Evolutionary conservation across 768 basidiomycete species (phyloP), one percentile per base, ranked within the genome.

Genomic region (Kwoniella bestiolae): DNA sequence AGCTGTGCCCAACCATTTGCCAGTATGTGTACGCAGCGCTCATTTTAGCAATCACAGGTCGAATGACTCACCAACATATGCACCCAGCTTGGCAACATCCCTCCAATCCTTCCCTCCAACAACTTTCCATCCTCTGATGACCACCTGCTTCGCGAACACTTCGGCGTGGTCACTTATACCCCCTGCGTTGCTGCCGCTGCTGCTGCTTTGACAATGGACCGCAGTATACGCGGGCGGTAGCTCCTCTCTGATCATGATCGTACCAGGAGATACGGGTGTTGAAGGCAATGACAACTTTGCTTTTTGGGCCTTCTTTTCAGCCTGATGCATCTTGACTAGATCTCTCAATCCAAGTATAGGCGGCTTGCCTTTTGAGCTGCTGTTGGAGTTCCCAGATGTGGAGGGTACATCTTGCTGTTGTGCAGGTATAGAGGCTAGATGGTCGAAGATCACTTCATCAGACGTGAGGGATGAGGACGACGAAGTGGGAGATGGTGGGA

Each of bases 61-160:
- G n/a, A 49, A 21, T 53, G 7, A 64, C 77, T 60, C 67, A 79
- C 77, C 77, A n/a, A 79, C 76, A 68, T 76, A 79, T 16, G 78
- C 76, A 7, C 78, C 78, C 2, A 79, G 45, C 46, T 68, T 76
- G 14, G 66, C 74, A 4, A 56, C 56, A 57, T 75, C 78, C 8
- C 57, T 74, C 71, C 73, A 75, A 34, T 60, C 71, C 9, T 60
- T 60, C 11, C 78, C 78, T 29, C 78, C 78, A 9, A 80, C 70
- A 14, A 80, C 59, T 58, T 75, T 77, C 75, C 75, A 78, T 1
- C 78, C 78, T 31, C 51, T 57, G 25, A 80, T 74, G 50, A 47
- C 49, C 12, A 80, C 75, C 21, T 80, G 74, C 21, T 61, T 63
- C 1, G 78, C 74, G 49, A 78, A 80, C 6, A 63, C 41, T 21